A percentile compares a stretch with the other conserved stretches of the same genome.
Conservation (phyloP, 805 yeast species). For the Barnettozyma californica region DNA sequence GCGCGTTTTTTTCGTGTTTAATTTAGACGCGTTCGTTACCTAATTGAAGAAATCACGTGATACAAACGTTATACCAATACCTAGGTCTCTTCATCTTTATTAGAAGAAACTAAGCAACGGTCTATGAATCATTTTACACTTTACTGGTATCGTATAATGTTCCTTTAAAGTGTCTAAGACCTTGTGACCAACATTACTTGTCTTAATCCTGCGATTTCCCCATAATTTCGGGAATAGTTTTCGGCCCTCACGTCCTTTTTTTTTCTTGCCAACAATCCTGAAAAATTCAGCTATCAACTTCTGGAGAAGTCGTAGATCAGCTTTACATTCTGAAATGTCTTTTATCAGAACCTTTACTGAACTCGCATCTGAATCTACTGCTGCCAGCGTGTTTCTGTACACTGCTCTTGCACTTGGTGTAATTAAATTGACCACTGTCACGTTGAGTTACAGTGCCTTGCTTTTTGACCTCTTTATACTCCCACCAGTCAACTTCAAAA, state of each 20-base stretch:
- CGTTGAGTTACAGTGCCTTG: conserved; percentile 47
- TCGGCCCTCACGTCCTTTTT: too few relatives aligned
- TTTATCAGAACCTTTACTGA: conserved; percentile 11
- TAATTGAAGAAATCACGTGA: neutral
- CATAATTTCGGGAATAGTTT: too few relatives aligned
- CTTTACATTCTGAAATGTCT: conserved; percentile 10
- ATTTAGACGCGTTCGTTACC: neutral
- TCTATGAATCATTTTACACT: too few relatives aligned
- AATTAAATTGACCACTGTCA: conserved; percentile 45
- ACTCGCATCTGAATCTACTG: conserved; percentile 7
- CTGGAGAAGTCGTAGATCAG: neutral
- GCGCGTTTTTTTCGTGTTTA: neutral
- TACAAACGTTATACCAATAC: too few relatives aligned
- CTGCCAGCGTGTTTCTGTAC: conserved; percentile 28
- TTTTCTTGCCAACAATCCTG: neutral
- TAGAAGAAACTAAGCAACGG: too few relatives aligned
- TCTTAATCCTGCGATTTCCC: too few relatives aligned
- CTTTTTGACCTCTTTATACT: conserved; percentile 58
- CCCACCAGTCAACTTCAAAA: conserved; percentile 51
- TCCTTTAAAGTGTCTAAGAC: too few relatives aligned
- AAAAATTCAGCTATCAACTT: neutral
- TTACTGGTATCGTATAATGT: too few relatives aligned
- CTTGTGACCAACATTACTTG: too few relatives aligned
- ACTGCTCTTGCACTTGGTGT: conserved; percentile 56
- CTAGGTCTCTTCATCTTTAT: too few relatives aligned